These are phyloP conservation scores for Rhizopus microsporus DNA, from an alignment of 371 early-diverging fungal genomes.

Conservation along the genomic window DNA sequence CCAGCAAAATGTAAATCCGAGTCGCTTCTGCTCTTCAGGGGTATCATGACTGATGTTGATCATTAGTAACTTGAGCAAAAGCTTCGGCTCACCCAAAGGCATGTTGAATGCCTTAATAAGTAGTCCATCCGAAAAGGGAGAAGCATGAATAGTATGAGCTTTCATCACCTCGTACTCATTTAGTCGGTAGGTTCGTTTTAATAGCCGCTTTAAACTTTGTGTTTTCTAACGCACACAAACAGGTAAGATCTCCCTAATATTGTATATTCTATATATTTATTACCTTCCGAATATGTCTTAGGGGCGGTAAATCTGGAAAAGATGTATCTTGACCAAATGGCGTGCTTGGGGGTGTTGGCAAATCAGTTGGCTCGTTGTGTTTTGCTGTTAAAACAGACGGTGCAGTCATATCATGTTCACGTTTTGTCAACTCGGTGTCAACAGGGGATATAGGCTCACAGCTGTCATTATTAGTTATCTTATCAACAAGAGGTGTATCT, in stretches of 20 bases:
- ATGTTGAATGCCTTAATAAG: slow-evolving; percentile 12
- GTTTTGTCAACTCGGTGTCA: slow-evolving; percentile 12
- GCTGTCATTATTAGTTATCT: slow-evolving; percentile 22
- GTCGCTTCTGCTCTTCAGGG: slow-evolving; percentile 12
- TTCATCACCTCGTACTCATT: slow-evolving; percentile 18
- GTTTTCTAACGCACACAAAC: slow-evolving; percentile 12
- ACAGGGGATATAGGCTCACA: slow-evolving; percentile 2
- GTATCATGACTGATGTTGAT: not conserved
- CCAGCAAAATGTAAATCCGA: slow-evolving; percentile 26
- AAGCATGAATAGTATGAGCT: slow-evolving; percentile 5
- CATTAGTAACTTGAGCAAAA: slow-evolving; percentile 13
- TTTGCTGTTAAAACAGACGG: not conserved
- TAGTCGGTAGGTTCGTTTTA: slow-evolving; percentile 17
- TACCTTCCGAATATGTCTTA: slow-evolving; percentile 25
- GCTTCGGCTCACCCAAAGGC: slow-evolving; percentile 1
- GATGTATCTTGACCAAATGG: slow-evolving; percentile 6
- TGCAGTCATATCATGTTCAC: no score
- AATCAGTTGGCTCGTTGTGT: slow-evolving; percentile 2
- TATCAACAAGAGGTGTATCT: slow-evolving; percentile 7
- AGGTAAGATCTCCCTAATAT: not conserved
- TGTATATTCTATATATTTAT: not conserved
- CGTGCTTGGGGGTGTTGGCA: slow-evolving; percentile 15
- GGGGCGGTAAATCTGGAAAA: slow-evolving; percentile 8
- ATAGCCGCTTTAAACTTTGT: slow-evolving; percentile 22
- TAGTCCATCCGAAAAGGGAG: not conserved